Percentiles rank a stretch among this genome's conserved stretches.
Conservation (phyloP, 202 grass and related monocot genomes). For the Digitaria exilis region DNA sequence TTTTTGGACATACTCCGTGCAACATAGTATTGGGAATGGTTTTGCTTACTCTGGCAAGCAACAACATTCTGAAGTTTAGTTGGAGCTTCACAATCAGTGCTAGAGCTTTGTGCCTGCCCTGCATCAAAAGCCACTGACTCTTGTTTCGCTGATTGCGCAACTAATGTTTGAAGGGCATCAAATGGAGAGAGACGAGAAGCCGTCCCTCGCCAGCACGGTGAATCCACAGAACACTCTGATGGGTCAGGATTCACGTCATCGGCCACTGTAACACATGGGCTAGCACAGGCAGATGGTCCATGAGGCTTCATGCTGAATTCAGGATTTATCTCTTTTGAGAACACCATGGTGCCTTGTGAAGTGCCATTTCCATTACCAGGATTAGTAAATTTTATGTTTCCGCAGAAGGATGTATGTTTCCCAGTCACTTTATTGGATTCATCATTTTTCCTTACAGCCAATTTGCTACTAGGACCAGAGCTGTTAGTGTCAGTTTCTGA, state of each 20-base stretch:
- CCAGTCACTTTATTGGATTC: conserved; percentile 11
- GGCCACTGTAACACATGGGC: conserved; percentile 23
- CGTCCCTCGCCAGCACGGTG: conserved; percentile 70
- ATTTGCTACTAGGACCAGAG: conserved; percentile 24
- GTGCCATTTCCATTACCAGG: background rate
- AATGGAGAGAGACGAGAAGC: conserved; percentile 44
- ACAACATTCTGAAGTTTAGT: conserved; percentile 29
- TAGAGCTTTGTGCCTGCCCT: conserved; percentile 16
- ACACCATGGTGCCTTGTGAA: conserved; percentile 7
- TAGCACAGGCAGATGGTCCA: conserved; percentile 16
- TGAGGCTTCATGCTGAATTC: conserved; percentile 29
- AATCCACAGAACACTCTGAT: conserved; percentile 64
- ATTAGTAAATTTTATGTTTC: conserved; percentile 6
- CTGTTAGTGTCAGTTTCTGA: conserved; percentile 21
- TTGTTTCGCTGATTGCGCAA: conserved; percentile 23
- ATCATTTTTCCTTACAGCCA: conserved; percentile 20
- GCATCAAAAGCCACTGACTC: conserved; percentile 1
- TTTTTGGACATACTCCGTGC: conserved; percentile 15
- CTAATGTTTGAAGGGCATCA: conserved; percentile 42
- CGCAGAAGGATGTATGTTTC: conserved; percentile 7
- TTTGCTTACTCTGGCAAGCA: conserved; percentile 23
- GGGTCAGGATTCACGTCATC: conserved; percentile 50
- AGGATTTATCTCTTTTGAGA: conserved; percentile 31
- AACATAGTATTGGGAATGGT: conserved; percentile 1
- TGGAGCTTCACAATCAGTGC: background rate